A percentile compares a stretch with the other conserved stretches of the same genome.
These are phyloP conservation scores for Termitomyces eurrhizus DNA, from an alignment of 768 basidiomycete species.

Conservation along the genomic window DNA sequence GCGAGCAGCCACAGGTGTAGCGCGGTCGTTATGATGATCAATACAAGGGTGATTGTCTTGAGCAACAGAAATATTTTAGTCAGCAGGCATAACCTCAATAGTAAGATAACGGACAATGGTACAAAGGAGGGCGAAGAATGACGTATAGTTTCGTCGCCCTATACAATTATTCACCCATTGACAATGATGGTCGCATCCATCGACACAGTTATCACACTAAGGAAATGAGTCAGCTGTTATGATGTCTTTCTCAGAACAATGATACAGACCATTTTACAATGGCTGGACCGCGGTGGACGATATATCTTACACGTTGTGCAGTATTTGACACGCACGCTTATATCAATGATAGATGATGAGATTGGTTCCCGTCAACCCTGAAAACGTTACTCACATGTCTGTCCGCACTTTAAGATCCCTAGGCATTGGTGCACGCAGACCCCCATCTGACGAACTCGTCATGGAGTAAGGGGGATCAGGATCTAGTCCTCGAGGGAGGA, in stretches of 20 bases:
- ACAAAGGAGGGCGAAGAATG: conserved; percentile 85
- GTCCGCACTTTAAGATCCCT: conserved; percentile 76
- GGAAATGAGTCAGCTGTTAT: not conserved
- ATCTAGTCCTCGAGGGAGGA: conserved; percentile 85
- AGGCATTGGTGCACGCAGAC: conserved; percentile 62
- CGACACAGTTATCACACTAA: conserved; percentile 96
- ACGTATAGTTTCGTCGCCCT: conserved; percentile 90
- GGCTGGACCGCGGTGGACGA: conserved; percentile 89
- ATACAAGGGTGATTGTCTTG: conserved; percentile 68
- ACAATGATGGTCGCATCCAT: conserved; percentile 90
- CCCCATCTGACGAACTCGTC: conserved; percentile 60
- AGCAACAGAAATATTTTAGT: not conserved
- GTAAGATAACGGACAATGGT: conserved; percentile 54
- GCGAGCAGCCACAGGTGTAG: conserved; percentile 75
- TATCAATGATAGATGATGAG: not conserved
- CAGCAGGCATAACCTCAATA: conserved; percentile 4
- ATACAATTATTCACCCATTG: conserved; percentile 96
- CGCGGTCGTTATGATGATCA: conserved; percentile 81
- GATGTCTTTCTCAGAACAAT: not conserved
- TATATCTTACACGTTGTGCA: conserved; percentile 93
- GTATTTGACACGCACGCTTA: conserved; percentile 89
- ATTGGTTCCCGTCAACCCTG: conserved; percentile 26
- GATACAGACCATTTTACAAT: conserved; percentile 82
- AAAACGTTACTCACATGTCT: conserved; percentile 47
- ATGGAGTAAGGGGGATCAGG: conserved; percentile 76